A percentile compares a stretch with the other conserved stretches of the same genome.
Conservation (phyloP, 805 yeast species). For the Lipomyces yamadae region DNA sequence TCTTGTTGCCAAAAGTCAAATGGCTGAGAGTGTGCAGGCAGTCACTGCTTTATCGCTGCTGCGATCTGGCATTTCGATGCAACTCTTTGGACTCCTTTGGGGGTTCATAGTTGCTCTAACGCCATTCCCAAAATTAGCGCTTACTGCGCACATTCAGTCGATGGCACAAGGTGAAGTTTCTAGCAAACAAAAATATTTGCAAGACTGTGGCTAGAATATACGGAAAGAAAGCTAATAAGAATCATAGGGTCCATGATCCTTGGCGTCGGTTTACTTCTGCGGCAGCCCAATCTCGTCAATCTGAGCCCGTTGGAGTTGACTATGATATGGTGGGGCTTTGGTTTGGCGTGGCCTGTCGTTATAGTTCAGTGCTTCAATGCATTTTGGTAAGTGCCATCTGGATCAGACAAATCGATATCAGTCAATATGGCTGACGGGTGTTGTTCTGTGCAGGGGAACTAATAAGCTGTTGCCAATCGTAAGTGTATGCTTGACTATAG, state of each 20-base stretch:
- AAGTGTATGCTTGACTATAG: slow-evolving; percentile 2
- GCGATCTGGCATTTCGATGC: slow-evolving; percentile 2
- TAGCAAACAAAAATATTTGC: background rate
- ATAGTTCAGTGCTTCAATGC: background rate
- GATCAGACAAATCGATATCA: no score
- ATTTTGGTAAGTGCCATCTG: background rate
- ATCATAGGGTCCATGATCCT: background rate
- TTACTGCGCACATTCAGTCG: slow-evolving; percentile 7
- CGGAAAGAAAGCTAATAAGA: background rate
- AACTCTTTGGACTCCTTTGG: slow-evolving; percentile 8
- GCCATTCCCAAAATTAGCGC: slow-evolving; percentile 6
- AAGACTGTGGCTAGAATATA: background rate
- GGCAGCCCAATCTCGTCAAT: slow-evolving; percentile 7
- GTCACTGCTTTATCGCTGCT: background rate
- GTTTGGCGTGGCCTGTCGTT: background rate
- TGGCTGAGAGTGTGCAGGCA: background rate
- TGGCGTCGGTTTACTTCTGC: background rate
- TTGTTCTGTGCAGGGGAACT: slow-evolving; percentile 2
- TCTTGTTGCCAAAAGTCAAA: background rate
- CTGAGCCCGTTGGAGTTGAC: slow-evolving; percentile 4
- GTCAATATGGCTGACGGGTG: background rate
- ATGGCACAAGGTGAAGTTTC: slow-evolving; percentile 1
- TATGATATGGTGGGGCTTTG: background rate
- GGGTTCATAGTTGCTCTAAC: background rate
- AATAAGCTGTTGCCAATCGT: slow-evolving; percentile 4